Percentiles rank a stretch among this genome's conserved stretches.
phyloP scores from a whole-genome alignment of 2,329 filamentous ascomycete species.

The Sporothrix sp. region DNA sequence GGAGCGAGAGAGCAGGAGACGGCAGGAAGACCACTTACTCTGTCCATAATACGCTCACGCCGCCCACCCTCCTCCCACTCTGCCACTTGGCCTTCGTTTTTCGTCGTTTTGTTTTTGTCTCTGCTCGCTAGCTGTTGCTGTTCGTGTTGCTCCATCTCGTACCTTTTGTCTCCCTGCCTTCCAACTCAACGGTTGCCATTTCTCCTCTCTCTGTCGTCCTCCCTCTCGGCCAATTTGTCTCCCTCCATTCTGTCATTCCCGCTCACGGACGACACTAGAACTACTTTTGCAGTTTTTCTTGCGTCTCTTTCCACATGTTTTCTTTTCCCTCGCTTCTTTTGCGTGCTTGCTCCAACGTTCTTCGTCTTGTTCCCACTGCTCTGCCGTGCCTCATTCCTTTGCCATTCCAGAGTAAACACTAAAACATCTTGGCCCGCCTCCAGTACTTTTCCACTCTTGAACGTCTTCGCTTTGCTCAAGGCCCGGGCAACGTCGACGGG shows the following conservation, averaged over 20 bases:
- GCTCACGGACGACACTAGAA: neutral
- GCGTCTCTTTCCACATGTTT: neutral
- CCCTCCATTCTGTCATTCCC: too few species aligned
- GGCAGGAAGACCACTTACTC: too few species aligned
- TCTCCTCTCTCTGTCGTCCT: neutral
- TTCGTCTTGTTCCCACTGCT: neutral
- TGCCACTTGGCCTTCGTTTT: too few species aligned
- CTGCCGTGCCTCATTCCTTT: neutral
- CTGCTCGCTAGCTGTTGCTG: too few species aligned
- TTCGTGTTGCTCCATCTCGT: too few species aligned
- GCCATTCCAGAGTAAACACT: slow-evolving; percentile 5
- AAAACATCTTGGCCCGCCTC: slow-evolving; percentile 7
- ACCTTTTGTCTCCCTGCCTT: too few species aligned
- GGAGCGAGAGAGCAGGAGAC: too few species aligned
- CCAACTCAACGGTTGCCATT: too few species aligned
- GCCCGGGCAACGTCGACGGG: slow-evolving; percentile 25
- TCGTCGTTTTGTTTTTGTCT: too few species aligned
- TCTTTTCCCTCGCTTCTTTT: neutral
- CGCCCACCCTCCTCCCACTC: too few species aligned
- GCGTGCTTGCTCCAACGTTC: neutral
- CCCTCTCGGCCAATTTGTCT: neutral
- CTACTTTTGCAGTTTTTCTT: neutral
- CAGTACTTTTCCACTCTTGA: slow-evolving; percentile 68
- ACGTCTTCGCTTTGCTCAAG: slow-evolving; percentile 54
- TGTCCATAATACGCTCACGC: too few species aligned